Evolutionary conservation across 2,329 filamentous ascomycete genomes (phyloP).

Genomic region (Teratosphaeria viscida): DNA sequence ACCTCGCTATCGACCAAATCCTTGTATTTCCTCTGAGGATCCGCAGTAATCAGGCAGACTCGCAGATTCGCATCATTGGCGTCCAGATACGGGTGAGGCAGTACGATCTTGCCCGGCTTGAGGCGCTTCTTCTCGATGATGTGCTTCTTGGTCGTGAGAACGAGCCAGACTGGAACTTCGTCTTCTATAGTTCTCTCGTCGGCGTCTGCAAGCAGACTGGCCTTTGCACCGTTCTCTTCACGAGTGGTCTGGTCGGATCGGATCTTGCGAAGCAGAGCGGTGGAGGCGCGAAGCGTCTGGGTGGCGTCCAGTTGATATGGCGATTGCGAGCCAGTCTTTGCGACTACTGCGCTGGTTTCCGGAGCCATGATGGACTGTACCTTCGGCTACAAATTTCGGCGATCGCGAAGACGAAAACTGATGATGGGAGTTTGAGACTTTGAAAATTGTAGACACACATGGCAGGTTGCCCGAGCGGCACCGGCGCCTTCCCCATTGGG

Average conservation of each 20-base stretch:
- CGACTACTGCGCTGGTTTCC: background rate
- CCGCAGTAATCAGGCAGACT: constrained; percentile 78
- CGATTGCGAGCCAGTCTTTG: background rate
- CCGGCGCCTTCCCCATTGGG: no score
- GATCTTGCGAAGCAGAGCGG: constrained; percentile 46
- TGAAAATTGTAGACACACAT: background rate
- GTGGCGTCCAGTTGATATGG: constrained; percentile 29
- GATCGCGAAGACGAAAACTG: background rate
- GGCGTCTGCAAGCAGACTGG: constrained; percentile 39
- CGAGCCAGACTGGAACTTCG: constrained; percentile 48
- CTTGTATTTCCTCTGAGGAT: constrained; percentile 79
- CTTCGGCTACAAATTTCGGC: background rate
- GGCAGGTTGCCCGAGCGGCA: no score
- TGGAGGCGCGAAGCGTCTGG: constrained; percentile 49
- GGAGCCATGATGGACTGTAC: background rate
- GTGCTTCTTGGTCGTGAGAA: constrained; percentile 55
- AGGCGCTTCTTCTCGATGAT: constrained; percentile 63
- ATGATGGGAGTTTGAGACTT: background rate
- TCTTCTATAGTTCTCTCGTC: constrained; percentile 37
- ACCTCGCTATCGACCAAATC: constrained; percentile 66
- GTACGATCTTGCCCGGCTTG: constrained; percentile 68
- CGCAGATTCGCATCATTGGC: constrained; percentile 36
- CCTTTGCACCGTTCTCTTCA: constrained; percentile 32
- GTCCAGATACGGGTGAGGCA: constrained; percentile 51
- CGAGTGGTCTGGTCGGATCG: constrained; percentile 32